These are phyloP conservation scores for Aspergillus arachidicola DNA, from an alignment of 2,329 filamentous ascomycete genomes.

Conservation along the genomic window DNA sequence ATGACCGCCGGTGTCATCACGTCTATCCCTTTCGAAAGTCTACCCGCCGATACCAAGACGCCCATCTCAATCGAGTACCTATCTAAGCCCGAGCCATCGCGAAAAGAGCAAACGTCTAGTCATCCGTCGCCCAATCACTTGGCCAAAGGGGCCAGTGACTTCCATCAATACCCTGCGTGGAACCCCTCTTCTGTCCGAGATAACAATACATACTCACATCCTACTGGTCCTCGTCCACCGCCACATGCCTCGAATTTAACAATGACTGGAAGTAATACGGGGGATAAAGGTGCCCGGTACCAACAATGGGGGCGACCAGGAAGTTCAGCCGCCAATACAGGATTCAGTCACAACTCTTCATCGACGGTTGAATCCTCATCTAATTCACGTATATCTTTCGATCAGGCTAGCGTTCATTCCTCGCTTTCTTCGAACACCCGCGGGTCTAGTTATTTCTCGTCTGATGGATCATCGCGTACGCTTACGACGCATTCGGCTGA, in stretches of 20 bases:
- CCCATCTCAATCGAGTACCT: conserved; percentile 75
- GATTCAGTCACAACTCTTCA: conserved; percentile 62
- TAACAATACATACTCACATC: conserved; percentile 57
- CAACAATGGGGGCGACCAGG: conserved; percentile 74
- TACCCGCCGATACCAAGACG: conserved; percentile 65
- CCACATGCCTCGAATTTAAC: conserved; percentile 59
- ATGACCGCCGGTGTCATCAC: conserved; percentile 82
- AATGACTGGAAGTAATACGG: conserved; percentile 71
- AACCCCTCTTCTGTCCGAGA: conserved; percentile 57
- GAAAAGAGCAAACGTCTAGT: conserved; percentile 76
- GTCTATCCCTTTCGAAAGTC: conserved; percentile 81
- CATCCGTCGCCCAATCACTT: conserved; percentile 82
- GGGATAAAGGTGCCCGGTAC: conserved; percentile 69
- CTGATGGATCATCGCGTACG: conserved; percentile 53
- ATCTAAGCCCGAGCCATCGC: conserved; percentile 63
- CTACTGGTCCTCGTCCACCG: conserved; percentile 63
- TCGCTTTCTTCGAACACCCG: conserved; percentile 61
- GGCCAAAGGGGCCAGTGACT: conserved; percentile 76
- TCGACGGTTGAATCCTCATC: conserved; percentile 55
- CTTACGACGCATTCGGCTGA: conserved; percentile 42
- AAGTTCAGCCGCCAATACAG: conserved; percentile 58
- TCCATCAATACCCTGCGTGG: conserved; percentile 83
- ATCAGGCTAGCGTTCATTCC: conserved; percentile 68
- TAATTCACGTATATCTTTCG: conserved; percentile 61
- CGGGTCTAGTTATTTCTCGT: conserved; percentile 58